phyloP scores from a whole-genome alignment of 164 flowering plant genomes.

The Hamamelis virginiana region DNA sequence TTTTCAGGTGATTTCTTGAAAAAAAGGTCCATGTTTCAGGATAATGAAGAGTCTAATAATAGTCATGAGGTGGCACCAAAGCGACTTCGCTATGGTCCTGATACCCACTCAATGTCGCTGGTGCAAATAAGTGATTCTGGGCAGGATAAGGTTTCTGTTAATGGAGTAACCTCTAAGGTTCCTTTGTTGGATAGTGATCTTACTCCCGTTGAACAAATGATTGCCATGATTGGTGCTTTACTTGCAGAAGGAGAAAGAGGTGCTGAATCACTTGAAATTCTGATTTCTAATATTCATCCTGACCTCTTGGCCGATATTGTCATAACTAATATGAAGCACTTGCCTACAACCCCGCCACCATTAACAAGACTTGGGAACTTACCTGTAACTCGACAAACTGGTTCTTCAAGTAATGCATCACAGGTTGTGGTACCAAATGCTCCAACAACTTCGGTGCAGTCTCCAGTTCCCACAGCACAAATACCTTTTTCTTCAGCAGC shows the following conservation, averaged over 20 bases:
- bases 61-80: constrained; percentile 51
- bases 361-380: constrained; percentile 43
- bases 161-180: constrained; percentile 54
- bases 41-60: constrained; percentile 43
- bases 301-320: constrained; percentile 97
- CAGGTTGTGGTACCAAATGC: constrained; percentile 36
- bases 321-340: constrained; percentile 88
- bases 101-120: constrained; percentile 20
- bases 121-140: constrained; percentile 42
- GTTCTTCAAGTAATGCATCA: constrained; percentile 28
- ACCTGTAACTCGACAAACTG: constrained; percentile 30
- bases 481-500: constrained; percentile 31
- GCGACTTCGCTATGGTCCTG: constrained; percentile 44
- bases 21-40: constrained; percentile 55
- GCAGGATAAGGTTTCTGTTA: constrained; percentile 39
- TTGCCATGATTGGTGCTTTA: constrained; percentile 92
- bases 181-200: constrained; percentile 49
- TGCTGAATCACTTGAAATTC: constrained; percentile 83
- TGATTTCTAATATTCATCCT: constrained; percentile 82
- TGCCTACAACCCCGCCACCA: constrained; percentile 69
- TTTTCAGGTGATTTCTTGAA: constrained; percentile 41
- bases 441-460: constrained; percentile 31
- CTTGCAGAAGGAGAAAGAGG: constrained; percentile 97
- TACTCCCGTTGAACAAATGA: constrained; percentile 92
- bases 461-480: constrained; percentile 37